These are phyloP conservation scores for Arthromyces matolae DNA, from an alignment of 768 basidiomycete species.

Conservation along the genomic window DNA sequence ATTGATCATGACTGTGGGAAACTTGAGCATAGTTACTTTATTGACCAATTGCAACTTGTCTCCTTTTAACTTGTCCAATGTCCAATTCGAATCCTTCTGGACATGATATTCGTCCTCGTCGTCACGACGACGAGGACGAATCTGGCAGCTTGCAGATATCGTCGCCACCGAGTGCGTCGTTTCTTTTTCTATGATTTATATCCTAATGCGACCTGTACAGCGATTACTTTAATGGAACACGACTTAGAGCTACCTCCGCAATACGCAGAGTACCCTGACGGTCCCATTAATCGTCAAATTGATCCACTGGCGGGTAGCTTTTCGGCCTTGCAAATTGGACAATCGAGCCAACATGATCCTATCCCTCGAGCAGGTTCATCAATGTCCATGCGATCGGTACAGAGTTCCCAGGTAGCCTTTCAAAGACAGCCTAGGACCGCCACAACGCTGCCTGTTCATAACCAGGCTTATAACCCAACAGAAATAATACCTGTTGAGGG, in stretches of 20 bases:
- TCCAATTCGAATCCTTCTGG: slow-evolving; percentile 27
- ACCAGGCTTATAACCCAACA: slow-evolving; percentile 8
- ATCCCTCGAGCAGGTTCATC: slow-evolving; percentile 55
- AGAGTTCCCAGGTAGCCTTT: slow-evolving; percentile 21
- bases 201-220: slow-evolving; percentile 5
- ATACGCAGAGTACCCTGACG: slow-evolving; percentile 26
- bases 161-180: slow-evolving; percentile 18
- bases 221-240: slow-evolving; percentile 36
- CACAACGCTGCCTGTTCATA: slow-evolving; percentile 35
- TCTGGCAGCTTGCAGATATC: slow-evolving; percentile 14
- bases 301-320: slow-evolving; percentile 49
- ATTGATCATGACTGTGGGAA: slow-evolving; percentile 21
- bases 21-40: slow-evolving; percentile 6
- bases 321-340: slow-evolving; percentile 49
- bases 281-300: slow-evolving; percentile 30
- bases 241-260: slow-evolving; percentile 33
- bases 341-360: slow-evolving; percentile 36
- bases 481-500: slow-evolving; percentile 17
- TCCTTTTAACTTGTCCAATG: slow-evolving; percentile 25
- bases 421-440: slow-evolving; percentile 37
- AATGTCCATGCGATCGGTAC: slow-evolving; percentile 43
- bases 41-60: slow-evolving; percentile 3
- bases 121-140: slow-evolving; percentile 16
- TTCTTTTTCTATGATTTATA: neutral
- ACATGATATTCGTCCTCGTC: slow-evolving; percentile 23